phyloP scores from a whole-genome alignment of 2,329 filamentous ascomycete species.

The Coniochaeta sp. region DNA sequence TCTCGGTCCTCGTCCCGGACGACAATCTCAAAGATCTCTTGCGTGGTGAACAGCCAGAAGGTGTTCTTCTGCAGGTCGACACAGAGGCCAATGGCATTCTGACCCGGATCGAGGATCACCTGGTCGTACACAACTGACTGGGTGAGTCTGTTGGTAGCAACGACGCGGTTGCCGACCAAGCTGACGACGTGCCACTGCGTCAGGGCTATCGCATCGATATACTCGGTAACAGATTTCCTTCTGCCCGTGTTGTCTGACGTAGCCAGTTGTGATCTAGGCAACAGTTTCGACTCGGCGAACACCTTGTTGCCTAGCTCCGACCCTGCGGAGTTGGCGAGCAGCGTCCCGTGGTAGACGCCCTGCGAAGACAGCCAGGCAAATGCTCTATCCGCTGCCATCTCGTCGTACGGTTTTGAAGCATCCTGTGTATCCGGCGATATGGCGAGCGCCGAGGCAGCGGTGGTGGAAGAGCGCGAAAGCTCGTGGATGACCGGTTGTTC shows the following conservation, averaged over 20 bases:
- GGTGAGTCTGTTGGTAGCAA: slow-evolving; percentile 81
- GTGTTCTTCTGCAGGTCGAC: slow-evolving; percentile 93
- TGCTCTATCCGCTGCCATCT: slow-evolving; percentile 56
- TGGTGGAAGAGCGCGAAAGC: slow-evolving; percentile 50
- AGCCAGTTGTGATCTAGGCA: slow-evolving; percentile 68
- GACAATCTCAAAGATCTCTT: slow-evolving; percentile 91
- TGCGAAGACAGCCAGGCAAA: slow-evolving; percentile 90
- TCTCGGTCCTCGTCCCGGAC: slow-evolving; percentile 85
- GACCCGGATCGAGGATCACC: slow-evolving; percentile 70
- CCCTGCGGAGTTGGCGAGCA: slow-evolving; percentile 55
- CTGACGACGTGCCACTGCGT: slow-evolving; percentile 91
- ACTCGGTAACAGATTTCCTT: slow-evolving; percentile 60
- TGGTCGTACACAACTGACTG: slow-evolving; percentile 85
- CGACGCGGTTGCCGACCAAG: slow-evolving; percentile 73
- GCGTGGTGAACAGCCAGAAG: slow-evolving; percentile 89
- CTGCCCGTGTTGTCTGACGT: slow-evolving; percentile 59
- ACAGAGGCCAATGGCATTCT: slow-evolving; percentile 75
- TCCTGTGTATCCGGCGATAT: slow-evolving; percentile 72
- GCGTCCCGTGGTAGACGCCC: slow-evolving; percentile 79
- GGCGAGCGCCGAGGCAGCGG: slow-evolving; percentile 59
- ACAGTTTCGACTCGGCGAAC: slow-evolving; percentile 71
- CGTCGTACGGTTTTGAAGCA: slow-evolving; percentile 40
- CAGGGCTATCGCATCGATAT: slow-evolving; percentile 72
- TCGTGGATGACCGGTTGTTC: slow-evolving; percentile 77
- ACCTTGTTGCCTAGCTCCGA: slow-evolving; percentile 65